Conservation (phyloP, 495 filamentous ascomycete genomes). For the Penicillium subrubescens region DNA sequence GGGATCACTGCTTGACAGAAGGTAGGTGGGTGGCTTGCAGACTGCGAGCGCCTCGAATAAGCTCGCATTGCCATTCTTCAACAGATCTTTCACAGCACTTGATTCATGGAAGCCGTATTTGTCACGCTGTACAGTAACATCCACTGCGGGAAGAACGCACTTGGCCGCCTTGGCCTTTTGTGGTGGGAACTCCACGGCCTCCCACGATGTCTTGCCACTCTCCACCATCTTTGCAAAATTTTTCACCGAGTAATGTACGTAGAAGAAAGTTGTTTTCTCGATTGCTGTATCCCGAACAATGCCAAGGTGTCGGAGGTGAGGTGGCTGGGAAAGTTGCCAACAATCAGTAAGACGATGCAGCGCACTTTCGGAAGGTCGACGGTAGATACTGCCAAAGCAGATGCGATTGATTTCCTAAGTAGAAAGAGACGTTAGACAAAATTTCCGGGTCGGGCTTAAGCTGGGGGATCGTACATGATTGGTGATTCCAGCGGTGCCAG, state of each 20-base stretch:
- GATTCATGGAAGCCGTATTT: constrained; percentile 54
- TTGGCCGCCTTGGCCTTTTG: constrained; percentile 38
- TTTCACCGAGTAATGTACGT: constrained; percentile 57
- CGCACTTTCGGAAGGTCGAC: constrained; percentile 58
- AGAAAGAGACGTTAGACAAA: not conserved
- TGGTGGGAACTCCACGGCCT: constrained; percentile 55
- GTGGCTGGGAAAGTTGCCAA: constrained; percentile 64
- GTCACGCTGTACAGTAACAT: constrained; percentile 47
- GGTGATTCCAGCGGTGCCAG: constrained; percentile 55
- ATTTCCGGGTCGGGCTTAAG: not conserved
- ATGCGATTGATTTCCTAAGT: constrained; percentile 49
- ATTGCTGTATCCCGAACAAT: constrained; percentile 63
- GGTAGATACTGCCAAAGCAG: constrained; percentile 57
- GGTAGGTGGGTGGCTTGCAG: constrained; percentile 35
- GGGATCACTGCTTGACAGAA: constrained; percentile 38
- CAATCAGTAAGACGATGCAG: constrained; percentile 58
- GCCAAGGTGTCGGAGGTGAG: constrained; percentile 62
- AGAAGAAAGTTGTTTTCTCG: constrained; percentile 54
- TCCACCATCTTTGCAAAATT: constrained; percentile 62
- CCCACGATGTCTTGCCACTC: constrained; percentile 55
- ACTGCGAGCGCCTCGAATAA: constrained; percentile 45
- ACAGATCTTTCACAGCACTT: constrained; percentile 29
- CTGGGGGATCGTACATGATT: constrained; percentile 44
- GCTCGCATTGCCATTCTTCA: constrained; percentile 48
- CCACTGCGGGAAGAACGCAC: constrained; percentile 33